Conservation (phyloP, 1,284 basidiomycete species). For the Sporisorium graminicola region DNA sequence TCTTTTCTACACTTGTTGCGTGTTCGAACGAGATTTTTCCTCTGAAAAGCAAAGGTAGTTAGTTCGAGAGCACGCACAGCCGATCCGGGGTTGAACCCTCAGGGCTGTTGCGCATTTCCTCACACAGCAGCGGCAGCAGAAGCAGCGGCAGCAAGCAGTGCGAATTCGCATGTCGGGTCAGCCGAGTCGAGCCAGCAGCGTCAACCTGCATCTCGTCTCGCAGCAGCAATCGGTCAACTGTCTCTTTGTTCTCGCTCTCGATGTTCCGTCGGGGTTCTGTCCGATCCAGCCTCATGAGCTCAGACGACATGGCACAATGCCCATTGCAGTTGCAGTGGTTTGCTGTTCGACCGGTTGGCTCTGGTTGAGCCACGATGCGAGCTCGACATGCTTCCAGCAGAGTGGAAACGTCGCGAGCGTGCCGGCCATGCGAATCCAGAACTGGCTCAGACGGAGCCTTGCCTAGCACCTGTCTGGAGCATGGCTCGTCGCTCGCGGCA, state of each 20-base stretch:
- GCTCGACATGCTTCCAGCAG: not conserved
- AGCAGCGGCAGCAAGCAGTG: too few species aligned
- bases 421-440: not conserved
- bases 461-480: too few species aligned
- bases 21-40: too few species aligned
- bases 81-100: conserved; percentile 24
- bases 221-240: conserved; percentile 1
- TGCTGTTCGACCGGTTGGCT: not conserved
- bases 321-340: not conserved
- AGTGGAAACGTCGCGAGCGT: too few species aligned
- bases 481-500: too few species aligned
- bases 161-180: not conserved
- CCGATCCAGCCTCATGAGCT: not conserved
- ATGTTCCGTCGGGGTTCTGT: not conserved
- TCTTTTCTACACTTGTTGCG: too few species aligned
- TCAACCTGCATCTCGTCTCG: conserved; percentile 2
- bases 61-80: conserved; percentile 17
- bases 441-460: not conserved
- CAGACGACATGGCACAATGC: not conserved
- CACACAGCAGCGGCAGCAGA: not conserved
- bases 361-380: not conserved
- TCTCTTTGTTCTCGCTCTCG: not conserved
- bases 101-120: not conserved
- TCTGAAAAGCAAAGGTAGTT: too few species aligned
- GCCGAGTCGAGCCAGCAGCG: not conserved